A percentile compares a stretch with the other conserved stretches of the same genome.
These are phyloP conservation scores for Rhodotorula sp. DNA, from an alignment of 1,284 basidiomycete genomes.

Conservation along the genomic window DNA sequence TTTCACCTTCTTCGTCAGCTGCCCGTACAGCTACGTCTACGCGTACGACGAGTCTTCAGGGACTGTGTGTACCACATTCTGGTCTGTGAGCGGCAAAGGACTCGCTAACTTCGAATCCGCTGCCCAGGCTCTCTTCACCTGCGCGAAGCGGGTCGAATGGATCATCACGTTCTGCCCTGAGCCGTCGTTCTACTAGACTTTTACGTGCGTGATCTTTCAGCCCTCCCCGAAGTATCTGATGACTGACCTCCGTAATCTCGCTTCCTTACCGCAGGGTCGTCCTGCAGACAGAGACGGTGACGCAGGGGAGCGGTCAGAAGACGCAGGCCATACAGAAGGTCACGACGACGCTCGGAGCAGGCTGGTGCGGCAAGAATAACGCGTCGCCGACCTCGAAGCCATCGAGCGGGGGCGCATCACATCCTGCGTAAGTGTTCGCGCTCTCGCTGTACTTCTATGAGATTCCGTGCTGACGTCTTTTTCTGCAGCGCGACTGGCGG, in stretches of 20 bases:
- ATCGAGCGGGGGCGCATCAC: not conserved
- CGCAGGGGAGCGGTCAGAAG: constrained; percentile 1
- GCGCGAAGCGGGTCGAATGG: constrained; percentile 1
- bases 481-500: not conserved
- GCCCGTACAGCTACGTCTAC: constrained; percentile 17
- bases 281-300: not conserved
- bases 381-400: not conserved
- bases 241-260: no score
- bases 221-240: not conserved
- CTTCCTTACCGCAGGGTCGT: not conserved
- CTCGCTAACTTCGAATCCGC: not conserved
- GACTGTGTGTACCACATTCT: not conserved
- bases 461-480: no score
- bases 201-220: not conserved
- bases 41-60: constrained; percentile 16
- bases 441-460: not conserved
- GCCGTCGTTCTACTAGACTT: not conserved
- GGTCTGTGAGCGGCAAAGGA: no score
- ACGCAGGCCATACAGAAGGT: no score
- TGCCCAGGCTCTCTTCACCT: constrained; percentile 15
- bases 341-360: no score
- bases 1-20: not conserved
- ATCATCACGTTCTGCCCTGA: constrained; percentile 22
- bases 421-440: not conserved
- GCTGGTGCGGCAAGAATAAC: not conserved